phyloP scores from a whole-genome alignment of 805 yeast species.

The Lipomyces mesembrius region DNA sequence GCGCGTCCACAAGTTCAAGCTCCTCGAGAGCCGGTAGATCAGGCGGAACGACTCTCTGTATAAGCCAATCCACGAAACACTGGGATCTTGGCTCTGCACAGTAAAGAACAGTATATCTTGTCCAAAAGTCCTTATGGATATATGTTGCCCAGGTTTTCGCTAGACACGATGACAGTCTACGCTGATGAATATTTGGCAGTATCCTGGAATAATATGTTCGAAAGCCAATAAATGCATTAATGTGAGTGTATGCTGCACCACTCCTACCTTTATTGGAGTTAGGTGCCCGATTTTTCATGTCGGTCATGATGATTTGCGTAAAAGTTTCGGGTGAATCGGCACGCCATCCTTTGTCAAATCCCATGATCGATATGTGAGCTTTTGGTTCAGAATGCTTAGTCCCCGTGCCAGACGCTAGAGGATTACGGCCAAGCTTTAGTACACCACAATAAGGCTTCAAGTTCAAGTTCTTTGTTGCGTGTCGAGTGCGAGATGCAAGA shows the following conservation, averaged over 20 bases:
- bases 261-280: conserved; percentile 3
- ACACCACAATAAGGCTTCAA: conserved; percentile 29
- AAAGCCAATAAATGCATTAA: conserved; percentile 32
- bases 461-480: conserved; percentile 12
- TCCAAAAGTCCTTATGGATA: conserved; percentile 31
- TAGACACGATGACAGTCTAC: conserved; percentile 21
- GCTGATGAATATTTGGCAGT: conserved; percentile 25
- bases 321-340: background rate
- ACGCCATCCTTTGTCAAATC: conserved; percentile 12
- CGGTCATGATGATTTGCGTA: background rate
- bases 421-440: conserved; percentile 13
- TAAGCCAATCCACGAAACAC: conserved; percentile 28
- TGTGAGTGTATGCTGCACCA: conserved; percentile 3
- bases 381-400: background rate
- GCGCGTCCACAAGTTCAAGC: conserved; percentile 8
- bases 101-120: conserved; percentile 23
- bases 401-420: background rate
- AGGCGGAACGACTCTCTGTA: conserved; percentile 23
- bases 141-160: conserved; percentile 28
- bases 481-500: conserved; percentile 11
- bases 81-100: conserved; percentile 20
- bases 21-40: conserved; percentile 12
- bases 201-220: conserved; percentile 28
- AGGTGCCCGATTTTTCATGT: background rate
- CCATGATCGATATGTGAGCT: conserved; percentile 16